Conservation (phyloP, 768 basidiomycete genomes). For the Podaxis sp. region DNA sequence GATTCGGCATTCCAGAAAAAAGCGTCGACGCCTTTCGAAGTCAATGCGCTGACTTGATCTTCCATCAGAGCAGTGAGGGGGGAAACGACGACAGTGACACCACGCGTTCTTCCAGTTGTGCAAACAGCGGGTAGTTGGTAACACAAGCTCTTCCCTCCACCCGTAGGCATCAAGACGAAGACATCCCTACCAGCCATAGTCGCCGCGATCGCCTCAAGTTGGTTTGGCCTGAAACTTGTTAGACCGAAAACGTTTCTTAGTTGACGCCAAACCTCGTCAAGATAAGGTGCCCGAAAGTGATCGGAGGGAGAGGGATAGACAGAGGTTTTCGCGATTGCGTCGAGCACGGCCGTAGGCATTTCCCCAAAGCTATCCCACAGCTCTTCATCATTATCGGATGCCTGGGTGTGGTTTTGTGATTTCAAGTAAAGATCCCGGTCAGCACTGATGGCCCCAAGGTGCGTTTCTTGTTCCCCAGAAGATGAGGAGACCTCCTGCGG, state of each 20-base stretch:
- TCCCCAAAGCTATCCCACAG: slow-evolving; percentile 50
- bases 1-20: slow-evolving; percentile 67
- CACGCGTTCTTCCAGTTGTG: slow-evolving; percentile 62
- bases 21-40: slow-evolving; percentile 64
- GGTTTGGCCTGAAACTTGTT: slow-evolving; percentile 72
- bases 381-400: slow-evolving; percentile 41
- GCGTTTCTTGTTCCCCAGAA: not conserved
- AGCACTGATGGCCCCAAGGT: slow-evolving; percentile 13
- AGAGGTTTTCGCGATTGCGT: slow-evolving; percentile 20
- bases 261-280: slow-evolving; percentile 51
- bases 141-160: slow-evolving; percentile 88
- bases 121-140: slow-evolving; percentile 92
- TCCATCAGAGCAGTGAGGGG: slow-evolving; percentile 87
- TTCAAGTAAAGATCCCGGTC: slow-evolving; percentile 20
- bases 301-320: not conserved
- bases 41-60: slow-evolving; percentile 79
- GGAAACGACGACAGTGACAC: slow-evolving; percentile 88
- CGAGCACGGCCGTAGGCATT: slow-evolving; percentile 29
- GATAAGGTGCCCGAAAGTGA: slow-evolving; percentile 28
- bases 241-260: slow-evolving; percentile 66
- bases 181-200: slow-evolving; percentile 82
- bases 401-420: not conserved
- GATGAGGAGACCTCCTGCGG: not conserved
- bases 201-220: slow-evolving; percentile 82
- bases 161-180: slow-evolving; percentile 96